Percentiles rank a stretch among this genome's conserved stretches.
These are phyloP conservation scores for Sporothrix euskadiensis DNA, from an alignment of 2,329 filamentous ascomycete genomes.

Conservation along the genomic window DNA sequence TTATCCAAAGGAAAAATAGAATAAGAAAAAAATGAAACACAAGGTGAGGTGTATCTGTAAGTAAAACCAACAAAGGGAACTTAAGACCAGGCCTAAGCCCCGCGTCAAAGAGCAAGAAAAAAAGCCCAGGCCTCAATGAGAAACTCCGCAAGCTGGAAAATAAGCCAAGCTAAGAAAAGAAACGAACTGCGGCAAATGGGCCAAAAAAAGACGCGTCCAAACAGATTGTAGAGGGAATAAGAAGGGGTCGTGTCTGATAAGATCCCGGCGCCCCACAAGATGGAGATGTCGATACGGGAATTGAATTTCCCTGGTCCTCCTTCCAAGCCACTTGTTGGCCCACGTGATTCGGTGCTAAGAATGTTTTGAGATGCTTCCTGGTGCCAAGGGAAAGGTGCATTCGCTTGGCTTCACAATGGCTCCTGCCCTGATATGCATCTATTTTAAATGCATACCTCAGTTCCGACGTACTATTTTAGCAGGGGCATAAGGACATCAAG, in stretches of 20 bases:
- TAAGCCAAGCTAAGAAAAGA: neutral
- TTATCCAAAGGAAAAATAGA: neutral
- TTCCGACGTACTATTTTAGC: neutral
- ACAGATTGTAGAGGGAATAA: neutral
- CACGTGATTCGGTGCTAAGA: neutral
- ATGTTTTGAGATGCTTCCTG: neutral
- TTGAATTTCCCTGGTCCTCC: neutral
- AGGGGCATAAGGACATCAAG: neutral
- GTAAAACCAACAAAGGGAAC: constrained; percentile 7
- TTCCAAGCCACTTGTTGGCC: constrained; percentile 16
- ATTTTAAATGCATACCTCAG: neutral
- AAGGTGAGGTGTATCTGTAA: neutral
- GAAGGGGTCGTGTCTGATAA: neutral
- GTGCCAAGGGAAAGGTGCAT: neutral
- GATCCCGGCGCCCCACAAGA: neutral
- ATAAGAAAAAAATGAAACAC: neutral
- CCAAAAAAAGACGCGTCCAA: neutral
- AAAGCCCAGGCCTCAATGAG: neutral
- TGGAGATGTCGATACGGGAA: neutral
- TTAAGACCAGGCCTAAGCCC: neutral
- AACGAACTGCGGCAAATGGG: constrained; percentile 10
- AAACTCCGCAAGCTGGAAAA: neutral
- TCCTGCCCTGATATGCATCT: neutral
- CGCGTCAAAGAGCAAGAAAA: neutral
- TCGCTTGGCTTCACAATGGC: neutral